Evolutionary conservation across 345 rosid species (phyloP).

Genomic region (Salix viminalis): DNA sequence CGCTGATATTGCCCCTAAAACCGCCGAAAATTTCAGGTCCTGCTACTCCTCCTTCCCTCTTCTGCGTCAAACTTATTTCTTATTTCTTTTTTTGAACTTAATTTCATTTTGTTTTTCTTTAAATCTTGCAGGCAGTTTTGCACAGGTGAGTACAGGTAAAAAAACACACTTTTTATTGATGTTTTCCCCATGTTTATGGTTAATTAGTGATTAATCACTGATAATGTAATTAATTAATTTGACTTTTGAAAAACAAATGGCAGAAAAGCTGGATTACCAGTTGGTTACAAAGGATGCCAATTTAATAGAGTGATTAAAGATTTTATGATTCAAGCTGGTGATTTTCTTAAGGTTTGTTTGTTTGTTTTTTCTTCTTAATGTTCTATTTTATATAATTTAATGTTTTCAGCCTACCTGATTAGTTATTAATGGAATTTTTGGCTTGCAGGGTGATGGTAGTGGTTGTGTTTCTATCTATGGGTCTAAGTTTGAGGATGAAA

Average conservation of each 20-base stretch:
- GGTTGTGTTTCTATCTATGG: constrained; percentile 88
- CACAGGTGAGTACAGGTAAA: constrained; percentile 87
- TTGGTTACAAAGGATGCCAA: constrained; percentile 89
- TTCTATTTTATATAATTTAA: background rate
- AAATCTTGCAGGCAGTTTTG: constrained; percentile 73
- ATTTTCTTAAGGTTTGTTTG: constrained; percentile 67
- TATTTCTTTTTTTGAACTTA: background rate
- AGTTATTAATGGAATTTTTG: background rate
- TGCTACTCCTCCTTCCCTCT: background rate
- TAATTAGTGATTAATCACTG: background rate
- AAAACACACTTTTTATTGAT: background rate
- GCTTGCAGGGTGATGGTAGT: constrained; percentile 85
- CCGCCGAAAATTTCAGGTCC: constrained; percentile 93
- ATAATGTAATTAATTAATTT: background rate
- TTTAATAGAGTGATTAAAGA: constrained; percentile 94
- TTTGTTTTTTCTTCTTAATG: background rate
- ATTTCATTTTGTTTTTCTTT: background rate
- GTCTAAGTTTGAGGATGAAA: constrained; percentile 81
- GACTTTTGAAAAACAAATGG: constrained; percentile 10
- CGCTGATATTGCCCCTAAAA: constrained; percentile 83
- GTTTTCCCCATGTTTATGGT: background rate
- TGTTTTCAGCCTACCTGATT: background rate
- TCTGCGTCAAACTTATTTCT: background rate
- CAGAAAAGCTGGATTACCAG: constrained; percentile 89
- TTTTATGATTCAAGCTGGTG: constrained; percentile 97